These are phyloP conservation scores for Pseudomassariella vexata DNA, from an alignment of 2,329 filamentous ascomycete species.

Conservation along the genomic window DNA sequence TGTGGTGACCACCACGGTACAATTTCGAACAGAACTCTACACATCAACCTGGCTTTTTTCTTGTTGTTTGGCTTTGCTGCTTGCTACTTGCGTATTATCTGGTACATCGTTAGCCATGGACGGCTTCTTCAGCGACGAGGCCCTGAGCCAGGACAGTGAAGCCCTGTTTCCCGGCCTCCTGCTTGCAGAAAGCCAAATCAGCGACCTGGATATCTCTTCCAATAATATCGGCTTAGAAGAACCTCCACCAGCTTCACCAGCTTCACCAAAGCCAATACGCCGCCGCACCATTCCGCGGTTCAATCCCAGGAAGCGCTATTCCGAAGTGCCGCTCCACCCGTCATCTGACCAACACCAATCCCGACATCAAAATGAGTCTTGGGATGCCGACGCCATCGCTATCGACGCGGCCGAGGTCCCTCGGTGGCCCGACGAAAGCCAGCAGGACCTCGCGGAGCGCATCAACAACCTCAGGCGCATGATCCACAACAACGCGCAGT, in stretches of 20 bases:
- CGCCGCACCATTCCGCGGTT: background rate
- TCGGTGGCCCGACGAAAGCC: slow-evolving; percentile 5
- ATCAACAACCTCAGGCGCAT: slow-evolving; percentile 8
- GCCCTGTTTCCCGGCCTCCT: slow-evolving; percentile 3
- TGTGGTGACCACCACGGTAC: too few relatives aligned
- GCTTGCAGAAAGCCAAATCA: slow-evolving; percentile 7
- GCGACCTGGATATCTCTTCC: slow-evolving; percentile 7
- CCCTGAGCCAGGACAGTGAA: background rate
- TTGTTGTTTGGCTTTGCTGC: background rate
- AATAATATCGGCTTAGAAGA: too few relatives aligned
- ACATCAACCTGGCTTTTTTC: too few relatives aligned
- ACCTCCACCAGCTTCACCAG: background rate
- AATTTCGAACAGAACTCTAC: too few relatives aligned
- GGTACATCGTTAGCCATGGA: too few relatives aligned
- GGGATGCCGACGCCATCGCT: slow-evolving; percentile 7
- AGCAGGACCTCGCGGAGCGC: slow-evolving; percentile 10
- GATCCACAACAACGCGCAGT: slow-evolving; percentile 7
- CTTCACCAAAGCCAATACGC: background rate
- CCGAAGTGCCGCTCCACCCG: background rate
- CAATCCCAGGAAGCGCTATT: background rate
- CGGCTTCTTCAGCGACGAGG: slow-evolving; percentile 1
- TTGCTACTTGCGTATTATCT: too few relatives aligned
- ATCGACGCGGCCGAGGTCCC: slow-evolving; percentile 6
- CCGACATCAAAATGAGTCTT: background rate
- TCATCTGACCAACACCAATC: background rate